phyloP scores from a whole-genome alignment of 106 monocot species.

The Phalaenopsis aphrodite region DNA sequence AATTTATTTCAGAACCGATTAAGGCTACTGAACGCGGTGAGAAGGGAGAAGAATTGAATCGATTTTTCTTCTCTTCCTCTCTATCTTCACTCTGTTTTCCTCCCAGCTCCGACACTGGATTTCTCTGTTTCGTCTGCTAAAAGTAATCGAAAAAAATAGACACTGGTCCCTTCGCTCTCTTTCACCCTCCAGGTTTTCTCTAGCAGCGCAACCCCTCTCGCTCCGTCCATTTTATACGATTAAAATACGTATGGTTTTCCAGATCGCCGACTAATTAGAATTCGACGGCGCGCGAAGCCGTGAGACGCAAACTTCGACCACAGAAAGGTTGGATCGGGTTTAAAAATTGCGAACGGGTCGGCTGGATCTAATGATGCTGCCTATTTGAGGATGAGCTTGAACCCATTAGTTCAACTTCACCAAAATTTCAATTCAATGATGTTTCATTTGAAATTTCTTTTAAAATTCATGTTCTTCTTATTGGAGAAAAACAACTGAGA shows the following conservation, averaged over 20 bases:
- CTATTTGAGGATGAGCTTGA: too few species aligned
- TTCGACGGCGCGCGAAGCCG: background rate
- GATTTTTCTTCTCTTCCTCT: background rate
- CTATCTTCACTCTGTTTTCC: background rate
- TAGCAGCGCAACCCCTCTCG: background rate
- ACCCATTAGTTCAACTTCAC: too few species aligned
- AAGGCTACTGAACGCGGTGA: background rate
- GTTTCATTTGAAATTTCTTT: too few species aligned
- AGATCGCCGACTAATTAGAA: background rate
- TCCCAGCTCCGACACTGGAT: background rate
- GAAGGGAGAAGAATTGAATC: background rate
- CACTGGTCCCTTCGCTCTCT: background rate
- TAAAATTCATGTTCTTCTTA: too few species aligned
- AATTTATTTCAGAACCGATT: background rate
- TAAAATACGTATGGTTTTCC: background rate
- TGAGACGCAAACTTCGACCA: too few species aligned
- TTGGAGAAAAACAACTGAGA: too few species aligned
- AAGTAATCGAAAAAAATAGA: background rate
- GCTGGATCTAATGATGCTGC: too few species aligned
- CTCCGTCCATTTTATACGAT: background rate
- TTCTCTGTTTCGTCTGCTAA: constrained; percentile 4
- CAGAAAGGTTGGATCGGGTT: too few species aligned
- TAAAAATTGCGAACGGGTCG: too few species aligned
- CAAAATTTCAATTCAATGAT: too few species aligned
- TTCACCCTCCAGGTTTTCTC: background rate